Conservation (phyloP, 371 early-diverging fungal species). For the Mucor piriformis region DNA sequence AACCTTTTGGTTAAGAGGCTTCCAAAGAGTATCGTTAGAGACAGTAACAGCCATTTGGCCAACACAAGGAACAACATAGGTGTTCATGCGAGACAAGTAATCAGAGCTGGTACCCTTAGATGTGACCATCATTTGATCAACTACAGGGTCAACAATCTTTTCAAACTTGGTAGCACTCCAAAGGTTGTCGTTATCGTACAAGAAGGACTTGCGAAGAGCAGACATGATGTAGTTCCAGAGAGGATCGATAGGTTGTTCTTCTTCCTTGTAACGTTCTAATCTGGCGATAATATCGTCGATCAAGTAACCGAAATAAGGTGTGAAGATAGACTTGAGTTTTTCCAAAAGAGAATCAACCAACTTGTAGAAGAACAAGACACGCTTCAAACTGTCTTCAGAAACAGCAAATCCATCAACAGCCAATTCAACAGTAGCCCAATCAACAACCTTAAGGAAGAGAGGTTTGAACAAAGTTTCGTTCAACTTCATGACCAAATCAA, state of each 20-base stretch:
- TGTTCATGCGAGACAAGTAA: conserved; percentile 59
- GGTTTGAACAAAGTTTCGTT: conserved; percentile 95
- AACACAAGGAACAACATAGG: conserved; percentile 76
- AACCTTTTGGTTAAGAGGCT: conserved; percentile 82
- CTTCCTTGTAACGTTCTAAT: conserved; percentile 56
- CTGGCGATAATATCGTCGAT: conserved; percentile 71
- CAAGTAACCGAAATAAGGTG: conserved; percentile 83
- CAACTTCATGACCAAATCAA: conserved; percentile 84
- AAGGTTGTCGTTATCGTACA: conserved; percentile 70
- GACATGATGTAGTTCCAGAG: conserved; percentile 65
- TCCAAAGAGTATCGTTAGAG: conserved; percentile 85
- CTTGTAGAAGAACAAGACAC: conserved; percentile 80
- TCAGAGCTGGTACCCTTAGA: conserved; percentile 43
- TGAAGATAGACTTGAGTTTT: conserved; percentile 81
- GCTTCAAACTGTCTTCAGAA: conserved; percentile 52
- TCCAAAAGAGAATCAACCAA: conserved; percentile 71
- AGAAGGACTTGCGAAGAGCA: conserved; percentile 70
- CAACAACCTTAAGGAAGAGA: conserved; percentile 83
- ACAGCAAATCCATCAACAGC: conserved; percentile 34
- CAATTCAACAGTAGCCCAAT: conserved; percentile 84
- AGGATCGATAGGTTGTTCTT: conserved; percentile 46
- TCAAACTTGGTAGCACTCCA: conserved; percentile 78
- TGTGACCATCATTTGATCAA: conserved; percentile 74
- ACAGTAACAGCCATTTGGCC: conserved; percentile 84
- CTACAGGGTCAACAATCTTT: conserved; percentile 69